Evolutionary conservation across 768 basidiomycete genomes (phyloP), one percentile per base, ranked within the genome.

Genomic region (Kwoniella bestiolae): DNA sequence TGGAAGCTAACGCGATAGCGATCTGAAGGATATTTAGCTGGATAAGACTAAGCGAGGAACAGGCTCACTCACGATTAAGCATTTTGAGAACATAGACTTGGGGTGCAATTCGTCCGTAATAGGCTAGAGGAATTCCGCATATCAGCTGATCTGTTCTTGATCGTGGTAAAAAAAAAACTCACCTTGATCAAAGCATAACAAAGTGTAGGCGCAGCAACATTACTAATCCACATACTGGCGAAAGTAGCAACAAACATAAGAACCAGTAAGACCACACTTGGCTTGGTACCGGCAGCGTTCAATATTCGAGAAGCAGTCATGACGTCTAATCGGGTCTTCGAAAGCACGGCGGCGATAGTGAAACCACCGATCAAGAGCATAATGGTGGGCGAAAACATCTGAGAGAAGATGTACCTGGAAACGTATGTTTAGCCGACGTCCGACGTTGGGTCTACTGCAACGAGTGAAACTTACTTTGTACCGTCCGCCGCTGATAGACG

Each of bases 211-310:
- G 96, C 96, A 3, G 96, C 95, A 21, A 99, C 96, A 77, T 99
- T 98, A 81, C 92, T 94, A 75, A 99, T 98, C 96, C 94, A 98
- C 95, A 98, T 99, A 81, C 91, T 94, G 3, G 94, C 93, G 78
- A 99, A 99, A 76, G 94, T 97, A 2, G 94, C 90, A 18, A 99
- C 94, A 47, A 84, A 87, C 96, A 98, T 98, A 80, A 97, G 91
- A 0, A 92, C 89, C 49, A 99, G 86, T 7, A 99, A 83, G 3
- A 99, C 94, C 0, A 86, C 89, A 66, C 87, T 88, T 2, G 95
- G 96, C 60, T 85, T 85, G 11, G 92, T 89, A 4, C 96, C 95
- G 6, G 96, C 96, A 56, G 97, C 84, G 75, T 88, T 90, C 57
- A 99, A 86, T 45, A 98, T 88, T 29, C 91, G 87, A 3, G 94